A percentile compares a stretch with the other conserved stretches of the same genome.
Conservation (phyloP, 2,329 filamentous ascomycete species). For the Raffaelea ambrosiae region DNA sequence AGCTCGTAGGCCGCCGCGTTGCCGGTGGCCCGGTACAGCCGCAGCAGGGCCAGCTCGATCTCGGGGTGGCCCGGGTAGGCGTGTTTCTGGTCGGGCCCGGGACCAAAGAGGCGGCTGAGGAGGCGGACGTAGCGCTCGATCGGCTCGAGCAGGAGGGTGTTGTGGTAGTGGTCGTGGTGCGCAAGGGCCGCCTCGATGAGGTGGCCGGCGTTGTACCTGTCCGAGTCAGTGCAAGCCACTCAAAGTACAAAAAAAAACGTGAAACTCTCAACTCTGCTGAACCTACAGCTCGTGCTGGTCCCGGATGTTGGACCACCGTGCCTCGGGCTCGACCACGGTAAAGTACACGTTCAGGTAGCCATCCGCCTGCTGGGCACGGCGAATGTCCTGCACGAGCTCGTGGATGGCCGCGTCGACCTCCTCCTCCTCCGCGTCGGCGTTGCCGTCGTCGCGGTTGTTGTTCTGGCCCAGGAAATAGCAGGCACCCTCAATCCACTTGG, state of each 20-base stretch:
- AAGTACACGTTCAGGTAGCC: constrained; percentile 58
- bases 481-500: constrained; percentile 55
- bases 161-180: constrained; percentile 43
- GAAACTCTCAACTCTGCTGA: too few relatives aligned
- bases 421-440: constrained; percentile 32
- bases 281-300: constrained; percentile 50
- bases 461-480: constrained; percentile 42
- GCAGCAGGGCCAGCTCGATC: constrained; percentile 39
- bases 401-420: constrained; percentile 41
- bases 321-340: constrained; percentile 46
- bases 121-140: constrained; percentile 46
- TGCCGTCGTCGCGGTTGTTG: constrained; percentile 28
- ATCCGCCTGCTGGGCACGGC: constrained; percentile 46
- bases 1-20: constrained; percentile 31
- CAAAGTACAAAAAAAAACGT: too few relatives aligned
- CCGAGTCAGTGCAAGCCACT: too few relatives aligned
- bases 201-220: constrained; percentile 51
- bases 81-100: constrained; percentile 36
- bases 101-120: constrained; percentile 42
- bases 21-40: constrained; percentile 26
- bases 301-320: constrained; percentile 48
- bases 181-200: constrained; percentile 53
- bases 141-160: constrained; percentile 40
- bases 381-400: constrained; percentile 50
- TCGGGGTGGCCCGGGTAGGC: constrained; percentile 53